Percentiles rank a stretch among this genome's conserved stretches.
phyloP scores from a whole-genome alignment of 1,139 yeast genomes.

The Sugiyamaella neomexicana region DNA sequence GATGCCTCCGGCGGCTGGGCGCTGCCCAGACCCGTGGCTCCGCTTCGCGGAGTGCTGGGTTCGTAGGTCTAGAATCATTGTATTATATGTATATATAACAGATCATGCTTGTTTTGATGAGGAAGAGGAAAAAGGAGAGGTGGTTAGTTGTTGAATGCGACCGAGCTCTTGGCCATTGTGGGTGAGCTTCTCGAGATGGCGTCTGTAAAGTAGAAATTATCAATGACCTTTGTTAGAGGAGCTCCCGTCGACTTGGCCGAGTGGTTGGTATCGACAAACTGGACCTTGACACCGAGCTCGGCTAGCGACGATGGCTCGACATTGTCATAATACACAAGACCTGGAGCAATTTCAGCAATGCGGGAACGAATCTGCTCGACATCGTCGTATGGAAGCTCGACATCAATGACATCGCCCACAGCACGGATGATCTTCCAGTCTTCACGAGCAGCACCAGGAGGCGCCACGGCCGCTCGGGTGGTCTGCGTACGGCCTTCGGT shows the following conservation, averaged over 20 bases:
- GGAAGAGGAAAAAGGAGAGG: too few relatives aligned
- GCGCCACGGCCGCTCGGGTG: slow-evolving; percentile 83
- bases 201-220: slow-evolving; percentile 85
- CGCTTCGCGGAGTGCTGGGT: background rate
- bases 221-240: slow-evolving; percentile 61
- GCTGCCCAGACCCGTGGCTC: slow-evolving; percentile 2
- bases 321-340: slow-evolving; percentile 71
- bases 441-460: slow-evolving; percentile 92
- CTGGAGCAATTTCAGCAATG: slow-evolving; percentile 78
- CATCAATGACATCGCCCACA: slow-evolving; percentile 71
- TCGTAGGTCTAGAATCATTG: background rate
- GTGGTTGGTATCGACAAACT: slow-evolving; percentile 43
- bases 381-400: slow-evolving; percentile 77
- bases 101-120: slow-evolving; percentile 10
- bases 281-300: slow-evolving; percentile 57
- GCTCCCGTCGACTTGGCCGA: slow-evolving; percentile 48
- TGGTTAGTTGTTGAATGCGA: slow-evolving; percentile 35
- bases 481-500: slow-evolving; percentile 88
- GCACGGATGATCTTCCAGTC: slow-evolving; percentile 92
- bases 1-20: slow-evolving; percentile 2
- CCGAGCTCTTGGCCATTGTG: slow-evolving; percentile 79
- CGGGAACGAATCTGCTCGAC: slow-evolving; percentile 67
- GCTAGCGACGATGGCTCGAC: slow-evolving; percentile 61
- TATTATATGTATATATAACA: slow-evolving; percentile 14
- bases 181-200: slow-evolving; percentile 85